Percentiles rank a stretch among this genome's conserved stretches.
phyloP scores from a whole-genome alignment of 371 early-diverging fungal genomes.

The Rhizopus stolonifer region DNA sequence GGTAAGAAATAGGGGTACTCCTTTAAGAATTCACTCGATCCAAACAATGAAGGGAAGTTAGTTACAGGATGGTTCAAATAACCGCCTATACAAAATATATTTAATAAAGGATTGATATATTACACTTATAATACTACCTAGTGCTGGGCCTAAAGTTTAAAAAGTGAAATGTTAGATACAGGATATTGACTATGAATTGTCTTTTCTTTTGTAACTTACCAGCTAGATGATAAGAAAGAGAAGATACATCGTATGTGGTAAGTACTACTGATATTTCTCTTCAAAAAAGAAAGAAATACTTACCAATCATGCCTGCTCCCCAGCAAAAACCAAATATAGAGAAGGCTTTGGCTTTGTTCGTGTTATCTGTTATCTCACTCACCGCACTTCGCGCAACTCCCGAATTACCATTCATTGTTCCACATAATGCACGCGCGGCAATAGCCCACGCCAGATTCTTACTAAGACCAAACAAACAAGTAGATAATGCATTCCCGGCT shows the following conservation, averaged over 20 bases:
- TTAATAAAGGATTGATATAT: not conserved
- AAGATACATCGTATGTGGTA: no score
- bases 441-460: conserved; percentile 68
- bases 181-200: conserved; percentile 1
- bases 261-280: not conserved
- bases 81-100: conserved; percentile 58
- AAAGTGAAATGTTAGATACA: no score
- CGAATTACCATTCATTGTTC: conserved; percentile 81
- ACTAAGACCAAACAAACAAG: conserved; percentile 75
- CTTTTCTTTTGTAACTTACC: conserved; percentile 15
- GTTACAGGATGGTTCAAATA: conserved; percentile 74
- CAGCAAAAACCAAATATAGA: conserved; percentile 69
- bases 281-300: not conserved
- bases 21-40: conserved; percentile 58
- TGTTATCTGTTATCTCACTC: conserved; percentile 83
- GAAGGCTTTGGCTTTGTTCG: conserved; percentile 73
- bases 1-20: conserved; percentile 87
- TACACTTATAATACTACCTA: conserved; percentile 20
- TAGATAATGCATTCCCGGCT: conserved; percentile 69
- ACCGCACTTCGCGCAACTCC: conserved; percentile 84
- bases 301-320: conserved; percentile 66
- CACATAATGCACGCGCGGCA: conserved; percentile 68
- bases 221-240: conserved; percentile 6
- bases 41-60: conserved; percentile 72
- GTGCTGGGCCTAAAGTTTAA: conserved; percentile 30